These are phyloP conservation scores for Tylopilus sp. DNA, from an alignment of 1,284 basidiomycete species.

Conservation along the genomic window DNA sequence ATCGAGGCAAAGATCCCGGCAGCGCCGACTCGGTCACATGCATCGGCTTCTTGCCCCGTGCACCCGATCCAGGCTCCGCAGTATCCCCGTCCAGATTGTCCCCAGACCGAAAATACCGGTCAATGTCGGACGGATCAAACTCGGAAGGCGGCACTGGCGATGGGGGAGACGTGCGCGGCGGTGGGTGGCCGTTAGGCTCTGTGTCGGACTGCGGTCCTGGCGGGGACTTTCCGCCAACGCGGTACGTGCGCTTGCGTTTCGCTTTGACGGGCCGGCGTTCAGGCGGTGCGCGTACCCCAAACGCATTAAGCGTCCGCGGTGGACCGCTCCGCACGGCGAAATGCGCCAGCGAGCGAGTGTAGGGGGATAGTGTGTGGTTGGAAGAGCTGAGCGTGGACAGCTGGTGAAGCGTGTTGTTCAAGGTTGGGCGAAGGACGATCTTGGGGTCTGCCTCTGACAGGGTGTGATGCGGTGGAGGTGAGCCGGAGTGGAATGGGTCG, in stretches of 20 bases:
- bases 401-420: slow-evolving; percentile 76
- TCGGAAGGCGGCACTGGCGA: slow-evolving; percentile 51
- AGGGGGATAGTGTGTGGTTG: slow-evolving; percentile 88
- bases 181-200: slow-evolving; percentile 4
- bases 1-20: not conserved
- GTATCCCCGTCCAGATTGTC: slow-evolving; percentile 34
- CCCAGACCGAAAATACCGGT: slow-evolving; percentile 64
- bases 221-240: slow-evolving; percentile 46
- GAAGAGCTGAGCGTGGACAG: slow-evolving; percentile 80
- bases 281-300: slow-evolving; percentile 27
- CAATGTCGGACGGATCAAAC: slow-evolving; percentile 73
- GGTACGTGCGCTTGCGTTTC: slow-evolving; percentile 70
- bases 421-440: slow-evolving; percentile 65
- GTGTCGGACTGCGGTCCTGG: not conserved
- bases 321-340: slow-evolving; percentile 87
- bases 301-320: slow-evolving; percentile 41
- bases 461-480: slow-evolving; percentile 38
- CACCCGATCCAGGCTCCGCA: slow-evolving; percentile 3
- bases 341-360: slow-evolving; percentile 83
- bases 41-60: not conserved
- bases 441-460: slow-evolving; percentile 43
- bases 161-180: slow-evolving; percentile 20
- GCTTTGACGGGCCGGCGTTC: slow-evolving; percentile 63
- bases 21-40: not conserved
- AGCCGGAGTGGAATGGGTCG: slow-evolving; percentile 37